Conservation (phyloP, 139 green algal genomes). For the Yamagishiella unicocca region DNA sequence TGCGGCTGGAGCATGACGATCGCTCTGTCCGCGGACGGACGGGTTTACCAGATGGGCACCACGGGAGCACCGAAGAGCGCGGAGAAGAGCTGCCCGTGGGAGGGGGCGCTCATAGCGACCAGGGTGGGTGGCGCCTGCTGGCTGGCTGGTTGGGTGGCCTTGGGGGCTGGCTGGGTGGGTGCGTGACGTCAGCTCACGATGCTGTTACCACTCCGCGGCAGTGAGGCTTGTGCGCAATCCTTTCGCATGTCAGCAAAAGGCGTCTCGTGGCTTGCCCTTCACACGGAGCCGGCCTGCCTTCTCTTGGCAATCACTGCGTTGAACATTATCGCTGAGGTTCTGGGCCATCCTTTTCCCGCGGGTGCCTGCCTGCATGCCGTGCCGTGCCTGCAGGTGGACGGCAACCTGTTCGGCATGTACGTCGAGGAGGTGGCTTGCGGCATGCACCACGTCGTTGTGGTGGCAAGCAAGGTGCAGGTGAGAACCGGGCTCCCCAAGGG, state of each 20-base stretch:
- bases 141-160: no score
- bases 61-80: conserved; percentile 72
- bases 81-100: conserved; percentile 66
- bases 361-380: no score
- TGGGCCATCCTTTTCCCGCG: no score
- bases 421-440: conserved; percentile 73
- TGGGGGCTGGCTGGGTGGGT: no score
- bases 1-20: conserved; percentile 87
- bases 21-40: conserved; percentile 74
- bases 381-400: conserved; percentile 42
- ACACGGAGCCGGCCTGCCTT: no score
- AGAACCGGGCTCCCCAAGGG: background rate
- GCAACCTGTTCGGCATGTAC: conserved; percentile 56
- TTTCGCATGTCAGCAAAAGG: no score
- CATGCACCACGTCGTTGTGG: conserved; percentile 75
- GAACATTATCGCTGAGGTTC: no score
- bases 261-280: no score
- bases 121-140: conserved; percentile 61
- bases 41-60: conserved; percentile 85
- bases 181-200: no score
- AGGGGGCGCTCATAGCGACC: conserved; percentile 70
- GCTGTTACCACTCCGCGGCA: no score
- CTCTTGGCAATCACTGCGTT: no score
- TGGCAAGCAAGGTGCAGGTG: conserved; percentile 62
- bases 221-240: no score